These are phyloP conservation scores for Aspergillus bertholletiae DNA, from an alignment of 495 filamentous ascomycete genomes.

Conservation along the genomic window DNA sequence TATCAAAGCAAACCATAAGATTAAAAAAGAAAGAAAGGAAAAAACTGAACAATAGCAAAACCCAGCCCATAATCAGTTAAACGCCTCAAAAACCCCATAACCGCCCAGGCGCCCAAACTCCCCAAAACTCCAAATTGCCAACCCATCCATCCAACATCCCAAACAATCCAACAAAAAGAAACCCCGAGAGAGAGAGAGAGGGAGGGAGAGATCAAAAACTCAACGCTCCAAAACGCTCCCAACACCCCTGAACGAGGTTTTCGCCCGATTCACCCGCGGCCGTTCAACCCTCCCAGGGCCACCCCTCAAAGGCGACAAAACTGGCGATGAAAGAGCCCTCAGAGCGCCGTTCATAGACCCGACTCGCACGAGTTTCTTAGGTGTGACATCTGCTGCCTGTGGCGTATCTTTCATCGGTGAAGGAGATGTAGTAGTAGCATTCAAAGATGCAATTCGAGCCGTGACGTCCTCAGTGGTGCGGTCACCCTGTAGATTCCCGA, in stretches of 20 bases:
- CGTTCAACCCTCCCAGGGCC: not conserved
- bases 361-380: not conserved
- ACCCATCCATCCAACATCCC: too few relatives aligned
- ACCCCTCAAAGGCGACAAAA: constrained; percentile 7
- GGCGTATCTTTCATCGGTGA: not conserved
- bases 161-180: too few relatives aligned
- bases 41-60: too few relatives aligned
- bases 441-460: not conserved
- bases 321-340: constrained; percentile 9
- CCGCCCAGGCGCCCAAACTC: too few relatives aligned
- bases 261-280: constrained; percentile 7
- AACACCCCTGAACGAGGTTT: constrained; percentile 8
- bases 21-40: too few relatives aligned
- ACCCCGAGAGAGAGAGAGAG: too few relatives aligned
- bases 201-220: not conserved
- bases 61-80: too few relatives aligned
- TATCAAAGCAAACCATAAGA: too few relatives aligned
- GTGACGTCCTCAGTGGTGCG: not conserved
- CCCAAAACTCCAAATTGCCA: too few relatives aligned
- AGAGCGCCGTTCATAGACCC: not conserved
- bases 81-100: too few relatives aligned
- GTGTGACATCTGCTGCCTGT: not conserved
- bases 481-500: too few relatives aligned
- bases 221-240: not conserved
- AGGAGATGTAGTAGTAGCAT: too few relatives aligned